Evolutionary conservation across 345 rosid species (phyloP), one percentile per base, ranked within the genome.

Genomic region (Streptanthus diversifolius): DNA sequence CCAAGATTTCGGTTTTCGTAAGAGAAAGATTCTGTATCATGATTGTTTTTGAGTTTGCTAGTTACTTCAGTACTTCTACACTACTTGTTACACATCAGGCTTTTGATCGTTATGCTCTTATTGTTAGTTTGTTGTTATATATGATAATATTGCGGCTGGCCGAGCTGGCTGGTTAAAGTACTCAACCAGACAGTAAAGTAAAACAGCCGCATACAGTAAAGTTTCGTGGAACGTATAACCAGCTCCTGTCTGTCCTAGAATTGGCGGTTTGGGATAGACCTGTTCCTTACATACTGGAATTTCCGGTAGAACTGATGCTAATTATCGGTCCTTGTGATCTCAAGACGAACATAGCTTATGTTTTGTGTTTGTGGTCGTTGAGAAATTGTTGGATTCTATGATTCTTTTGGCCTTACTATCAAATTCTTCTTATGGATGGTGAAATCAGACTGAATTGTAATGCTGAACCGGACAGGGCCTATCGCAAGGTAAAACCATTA

Each of bases 111-210:
- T 10, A 3, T 49, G 47, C 17, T 60, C 21, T 70, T 54, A 10
- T 24, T 12, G 32, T 39, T 24, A 49, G 36, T 58, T 56, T 49
- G 40, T 56, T 10, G 40, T 12, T 59, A 45, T n/a, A 8, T 71
- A 24, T 45, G 74, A 30, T 65, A 22, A 6, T 27, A 49, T 68
- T 82, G 93, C 90, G 74, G 86, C 93, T 88, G 95, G 96, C 95
- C 96, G 91, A 90, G 95, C 88, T 90, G 90, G 75, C 43, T 86
- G 96, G 98, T 84, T 85, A 3, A 77, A 90, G 91, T 76, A 52
- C 49, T 54, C 71, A 82, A 71, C 88, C 93, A 84, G 63, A 72
- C 89, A 83, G 93, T 88, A 88, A 88, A 85, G 88, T 86, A 71
- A 77, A 53, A 84, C 95, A 84, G 96, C 81, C 78, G 95, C 93